A percentile compares a stretch with the other conserved stretches of the same genome.
Evolutionary conservation across 345 rosid species (phyloP).

Genomic region (Camelina hispida): DNA sequence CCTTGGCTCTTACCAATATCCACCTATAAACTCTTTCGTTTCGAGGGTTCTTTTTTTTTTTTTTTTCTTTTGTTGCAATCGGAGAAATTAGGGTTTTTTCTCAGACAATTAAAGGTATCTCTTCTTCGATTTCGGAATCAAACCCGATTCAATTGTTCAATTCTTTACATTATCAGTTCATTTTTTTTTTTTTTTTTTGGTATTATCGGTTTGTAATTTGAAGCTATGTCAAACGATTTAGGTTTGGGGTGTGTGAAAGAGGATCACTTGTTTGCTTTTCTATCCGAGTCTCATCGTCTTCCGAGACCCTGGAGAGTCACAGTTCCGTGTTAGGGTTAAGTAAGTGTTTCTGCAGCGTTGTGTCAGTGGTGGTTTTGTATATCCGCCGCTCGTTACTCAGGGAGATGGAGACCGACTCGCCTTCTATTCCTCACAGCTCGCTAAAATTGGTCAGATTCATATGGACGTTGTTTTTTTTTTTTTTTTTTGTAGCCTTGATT

Average conservation of each 20-base stretch:
- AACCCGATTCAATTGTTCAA: slow-evolving; percentile 4
- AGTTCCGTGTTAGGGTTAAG: slow-evolving; percentile 58
- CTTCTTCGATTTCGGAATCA: slow-evolving; percentile 10
- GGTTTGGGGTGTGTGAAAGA: slow-evolving; percentile 12
- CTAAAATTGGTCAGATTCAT: slow-evolving; percentile 50
- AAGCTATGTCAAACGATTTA: slow-evolving; percentile 23
- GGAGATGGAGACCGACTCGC: slow-evolving; percentile 66
- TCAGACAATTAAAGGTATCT: slow-evolving; percentile 24
- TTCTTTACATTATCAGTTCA: neutral
- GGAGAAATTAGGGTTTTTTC: slow-evolving; percentile 26
- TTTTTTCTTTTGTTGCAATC: slow-evolving; percentile 8
- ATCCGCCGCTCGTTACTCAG: slow-evolving; percentile 46
- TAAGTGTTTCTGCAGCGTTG: slow-evolving; percentile 59
- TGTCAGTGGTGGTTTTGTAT: slow-evolving; percentile 50
- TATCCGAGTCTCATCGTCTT: slow-evolving; percentile 22
- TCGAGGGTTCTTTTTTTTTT: neutral
- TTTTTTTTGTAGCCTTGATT: neutral
- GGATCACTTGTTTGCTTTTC: slow-evolving; percentile 29
- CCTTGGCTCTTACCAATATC: slow-evolving; percentile 4
- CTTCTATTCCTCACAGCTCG: slow-evolving; percentile 49
- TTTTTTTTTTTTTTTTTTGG: too few relatives aligned
- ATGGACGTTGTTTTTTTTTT: neutral
- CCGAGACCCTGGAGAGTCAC: slow-evolving; percentile 60
- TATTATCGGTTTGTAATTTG: neutral
- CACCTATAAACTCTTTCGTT: slow-evolving; percentile 10